phyloP scores from a whole-genome alignment of 2,329 filamentous ascomycete species.

The Calonectria henricotiae region DNA sequence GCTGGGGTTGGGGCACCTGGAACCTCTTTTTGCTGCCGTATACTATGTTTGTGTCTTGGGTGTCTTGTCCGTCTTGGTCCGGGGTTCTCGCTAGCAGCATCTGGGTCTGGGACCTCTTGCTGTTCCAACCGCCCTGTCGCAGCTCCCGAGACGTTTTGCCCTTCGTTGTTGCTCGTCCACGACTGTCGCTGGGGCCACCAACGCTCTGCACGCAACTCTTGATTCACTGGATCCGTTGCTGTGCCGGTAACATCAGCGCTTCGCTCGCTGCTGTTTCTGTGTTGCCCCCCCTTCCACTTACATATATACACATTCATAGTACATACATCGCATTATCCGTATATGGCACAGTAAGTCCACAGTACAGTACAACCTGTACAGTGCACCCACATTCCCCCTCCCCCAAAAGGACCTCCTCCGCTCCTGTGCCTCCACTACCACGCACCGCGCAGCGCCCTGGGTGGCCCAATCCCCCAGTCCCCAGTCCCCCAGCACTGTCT shows the following conservation, averaged over 20 bases:
- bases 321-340: conserved; percentile 20
- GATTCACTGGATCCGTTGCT: conserved; percentile 44
- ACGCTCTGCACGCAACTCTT: conserved; percentile 5
- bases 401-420: conserved; percentile 15
- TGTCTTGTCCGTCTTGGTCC: conserved; percentile 30
- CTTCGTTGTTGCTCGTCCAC: conserved; percentile 3
- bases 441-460: conserved; percentile 32
- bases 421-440: conserved; percentile 38
- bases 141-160: conserved; percentile 27
- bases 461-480: conserved; percentile 42
- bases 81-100: conserved; percentile 24
- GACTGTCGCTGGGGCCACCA: conserved; percentile 31
- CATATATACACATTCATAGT: conserved; percentile 7
- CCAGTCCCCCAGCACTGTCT: conserved; percentile 38
- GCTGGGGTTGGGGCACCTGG: conserved; percentile 34
- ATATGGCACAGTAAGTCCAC: conserved; percentile 25
- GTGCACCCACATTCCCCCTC: conserved; percentile 38
- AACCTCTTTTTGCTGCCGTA: conserved; percentile 33
- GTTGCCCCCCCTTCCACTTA: conserved; percentile 9
- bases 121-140: conserved; percentile 36
- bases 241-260: conserved; percentile 41
- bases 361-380: conserved; percentile 27
- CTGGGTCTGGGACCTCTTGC: conserved; percentile 33
- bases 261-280: conserved; percentile 15
- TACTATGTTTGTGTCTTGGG: conserved; percentile 28